Evolutionary conservation across 495 filamentous ascomycete species (phyloP).

Genomic region (Lophiostoma macrostomum): DNA sequence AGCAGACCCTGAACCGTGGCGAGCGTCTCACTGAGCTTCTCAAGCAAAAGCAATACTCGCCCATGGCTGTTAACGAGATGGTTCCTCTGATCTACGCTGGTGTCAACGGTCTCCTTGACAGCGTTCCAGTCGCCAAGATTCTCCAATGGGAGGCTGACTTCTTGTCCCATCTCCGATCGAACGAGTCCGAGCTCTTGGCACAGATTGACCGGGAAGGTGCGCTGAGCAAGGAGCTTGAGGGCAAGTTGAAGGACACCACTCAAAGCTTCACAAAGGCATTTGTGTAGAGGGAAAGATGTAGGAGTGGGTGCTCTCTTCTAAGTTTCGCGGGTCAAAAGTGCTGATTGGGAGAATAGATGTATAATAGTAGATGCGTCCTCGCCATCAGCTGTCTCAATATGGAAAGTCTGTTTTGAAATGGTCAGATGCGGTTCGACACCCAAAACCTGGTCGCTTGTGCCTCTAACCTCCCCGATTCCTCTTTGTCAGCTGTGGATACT

Average conservation of each 20-base stretch:
- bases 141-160: constrained; percentile 91
- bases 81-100: constrained; percentile 98
- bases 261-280: constrained; percentile 90
- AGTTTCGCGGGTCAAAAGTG: constrained; percentile 30
- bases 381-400: constrained; percentile 38
- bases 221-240: constrained; percentile 92
- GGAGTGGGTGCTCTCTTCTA: constrained; percentile 31
- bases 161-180: constrained; percentile 83
- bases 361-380: constrained; percentile 36
- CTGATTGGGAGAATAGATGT: constrained; percentile 36
- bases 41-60: constrained; percentile 99
- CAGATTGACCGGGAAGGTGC: constrained; percentile 95
- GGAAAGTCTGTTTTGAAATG: constrained; percentile 24
- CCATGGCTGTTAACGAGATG: constrained; percentile 99
- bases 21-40: constrained; percentile 98
- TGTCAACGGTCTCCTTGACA: constrained; percentile 94
- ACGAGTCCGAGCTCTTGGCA: constrained; percentile 76
- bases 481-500: constrained; percentile 20
- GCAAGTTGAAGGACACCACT: constrained; percentile 76
- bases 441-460: constrained; percentile 10
- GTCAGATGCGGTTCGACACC: constrained; percentile 6
- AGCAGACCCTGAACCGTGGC: constrained; percentile 98
- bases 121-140: constrained; percentile 80
- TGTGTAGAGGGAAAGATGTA: constrained; percentile 36
- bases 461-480: constrained; percentile 6